A percentile compares a stretch with the other conserved stretches of the same genome.
Evolutionary conservation across 2,329 filamentous ascomycete species (phyloP).

Genomic region (Fusarium torulosum): DNA sequence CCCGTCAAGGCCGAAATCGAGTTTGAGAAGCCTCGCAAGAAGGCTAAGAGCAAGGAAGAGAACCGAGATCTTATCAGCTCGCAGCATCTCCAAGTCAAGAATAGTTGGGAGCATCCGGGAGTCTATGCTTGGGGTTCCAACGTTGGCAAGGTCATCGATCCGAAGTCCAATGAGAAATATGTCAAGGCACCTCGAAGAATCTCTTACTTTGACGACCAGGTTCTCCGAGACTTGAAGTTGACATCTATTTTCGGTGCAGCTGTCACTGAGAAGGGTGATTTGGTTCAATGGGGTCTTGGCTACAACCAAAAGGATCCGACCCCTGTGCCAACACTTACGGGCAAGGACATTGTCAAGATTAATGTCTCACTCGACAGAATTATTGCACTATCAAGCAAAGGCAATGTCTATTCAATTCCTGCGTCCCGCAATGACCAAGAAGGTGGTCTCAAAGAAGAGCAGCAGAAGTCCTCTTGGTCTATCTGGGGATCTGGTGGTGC

Average conservation of each 20-base stretch:
- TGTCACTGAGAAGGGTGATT: conserved; percentile 86
- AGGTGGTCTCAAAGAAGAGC: conserved; percentile 70
- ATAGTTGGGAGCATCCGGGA: conserved; percentile 84
- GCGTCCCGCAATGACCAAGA: conserved; percentile 79
- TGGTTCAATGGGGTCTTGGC: conserved; percentile 90
- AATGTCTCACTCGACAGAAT: conserved; percentile 86
- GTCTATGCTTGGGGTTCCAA: conserved; percentile 97
- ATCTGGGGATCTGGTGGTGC: conserved; percentile 68
- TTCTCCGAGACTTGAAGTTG: conserved; percentile 89
- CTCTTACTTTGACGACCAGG: conserved; percentile 82
- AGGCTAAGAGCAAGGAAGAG: conserved; percentile 74
- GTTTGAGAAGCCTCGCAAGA: conserved; percentile 75
- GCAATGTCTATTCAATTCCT: conserved; percentile 87
- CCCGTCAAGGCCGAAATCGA: conserved; percentile 65
- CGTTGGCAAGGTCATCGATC: conserved; percentile 83
- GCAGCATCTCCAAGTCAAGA: conserved; percentile 88
- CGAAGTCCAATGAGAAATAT: conserved; percentile 79
- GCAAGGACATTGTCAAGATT: conserved; percentile 83
- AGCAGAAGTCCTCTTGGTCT: conserved; percentile 73
- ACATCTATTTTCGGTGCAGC: conserved; percentile 86
- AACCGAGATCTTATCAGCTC: conserved; percentile 82
- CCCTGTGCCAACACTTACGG: conserved; percentile 79
- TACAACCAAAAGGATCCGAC: conserved; percentile 74
- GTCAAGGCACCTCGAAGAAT: conserved; percentile 86
- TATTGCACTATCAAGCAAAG: conserved; percentile 79